Base-by-base conservation (phyloP, 352 stramenopile genomes). In the Bremia lactucae region DNA sequence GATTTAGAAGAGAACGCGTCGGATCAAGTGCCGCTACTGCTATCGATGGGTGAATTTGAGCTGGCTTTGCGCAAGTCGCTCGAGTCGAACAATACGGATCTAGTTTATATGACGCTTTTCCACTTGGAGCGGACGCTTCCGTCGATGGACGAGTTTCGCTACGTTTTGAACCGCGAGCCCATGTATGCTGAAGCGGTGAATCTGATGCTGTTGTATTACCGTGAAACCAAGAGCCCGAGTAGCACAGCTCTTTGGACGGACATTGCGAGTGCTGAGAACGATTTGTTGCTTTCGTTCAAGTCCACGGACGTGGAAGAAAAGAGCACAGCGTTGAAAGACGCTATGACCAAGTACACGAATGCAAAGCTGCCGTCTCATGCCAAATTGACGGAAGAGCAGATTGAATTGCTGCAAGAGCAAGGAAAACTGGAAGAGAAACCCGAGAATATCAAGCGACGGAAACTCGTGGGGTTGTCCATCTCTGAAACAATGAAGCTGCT, bases 11-110 rank as follows among this genome's bases (percentile, higher is more conserved):
- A 81, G 36, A 89, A 91, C 29, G 79, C 83, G n/a, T 81, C 67
- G 0, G 83, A 95, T 55, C 83, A 94, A 42, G 84, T 96, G 31
- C 81, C 81, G 19, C 48, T 95, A 44, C 60, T 96, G 48, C 62
- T 96, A 22, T 86, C 76, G 0, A 96, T 96, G 86, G 80, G 80
- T 23, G 84, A 96, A 44, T 91, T 92, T 39, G 83, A 95, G 46
- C 65, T 95, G 22, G 86, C 84, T 20, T 59, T 96, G 49, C 72
- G 77, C 49, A 95, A 95, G 49, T 82, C 86, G 23, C 65, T 95
- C 29, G 72, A 86, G 44, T 91, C 79, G 13, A 91, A 87, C 57
- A 87, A 95, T 43, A 85, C 75, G 6, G 83, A 96, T 39, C 62
- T 96, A 21, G 70, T 95, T 18, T 94, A 91, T 49, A 87, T 92